Base-by-base conservation (phyloP, 768 basidiomycete genomes). In the Naganishia vishniacii region DNA sequence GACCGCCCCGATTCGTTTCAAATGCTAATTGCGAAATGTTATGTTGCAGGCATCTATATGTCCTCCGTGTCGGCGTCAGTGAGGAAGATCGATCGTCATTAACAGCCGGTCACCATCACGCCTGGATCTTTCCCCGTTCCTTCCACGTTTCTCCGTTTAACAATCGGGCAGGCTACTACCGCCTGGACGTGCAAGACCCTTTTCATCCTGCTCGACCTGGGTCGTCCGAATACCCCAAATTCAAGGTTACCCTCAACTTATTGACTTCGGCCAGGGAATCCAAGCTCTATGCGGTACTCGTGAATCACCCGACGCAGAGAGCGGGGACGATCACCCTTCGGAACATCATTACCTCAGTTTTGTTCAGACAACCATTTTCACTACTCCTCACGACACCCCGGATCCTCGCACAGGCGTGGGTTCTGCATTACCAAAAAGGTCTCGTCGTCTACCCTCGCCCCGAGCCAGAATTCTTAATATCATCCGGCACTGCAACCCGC, bases 101-200 rank as follows among this genome's bases (percentile, higher is more conserved):
- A 29, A 79, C 51, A 0, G 26, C n/a, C 68, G 84, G 84, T 0
- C 84, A 81, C 66, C 80, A 84, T 61, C 81, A 85, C 66, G 82
- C 84, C 61, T 88, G 86, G 85, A 84, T 82, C 0, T 83, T 88
- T 60, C 80, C 79, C 20, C 83, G 86, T 26, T 80, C 82, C 66
- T 88, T 88, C 72, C 86, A 88, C 68, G 86, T 88, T 48, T 88
- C 86, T 0, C 86, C 87, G 0, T 88, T 87, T 80, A 88, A 87
- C 72, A 84, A 86, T 69, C 81, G 86, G 3, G 79, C 81, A 25
- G 86, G 86, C 0, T 85, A 79, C 72, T 88, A 88, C 76, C 81
- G 78, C 3, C 79, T 86, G 16, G 81, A 84, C 46, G 70, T 88
- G 23, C 78, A 78, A 63, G 71, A 78, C 12, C 86, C 86, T 4